Evolutionary conservation across 352 stramenopile species (phyloP).

Genomic region (Pythium guiyangense): DNA sequence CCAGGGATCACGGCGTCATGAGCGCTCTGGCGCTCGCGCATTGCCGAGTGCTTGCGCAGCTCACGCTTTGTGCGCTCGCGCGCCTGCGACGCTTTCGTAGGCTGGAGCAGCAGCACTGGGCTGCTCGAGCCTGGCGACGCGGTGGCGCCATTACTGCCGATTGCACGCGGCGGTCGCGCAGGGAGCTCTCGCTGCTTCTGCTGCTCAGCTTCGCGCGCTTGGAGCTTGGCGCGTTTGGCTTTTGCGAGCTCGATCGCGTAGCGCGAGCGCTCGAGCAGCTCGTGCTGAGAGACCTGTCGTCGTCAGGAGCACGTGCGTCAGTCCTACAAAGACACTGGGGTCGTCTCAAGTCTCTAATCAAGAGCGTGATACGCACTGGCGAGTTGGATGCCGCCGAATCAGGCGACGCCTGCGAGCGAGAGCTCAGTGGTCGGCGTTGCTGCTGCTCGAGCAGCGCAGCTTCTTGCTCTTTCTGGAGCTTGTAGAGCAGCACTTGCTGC

Average conservation of each 20-base stretch:
- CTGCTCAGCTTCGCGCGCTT: constrained; percentile 32
- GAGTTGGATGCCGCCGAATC: constrained; percentile 9
- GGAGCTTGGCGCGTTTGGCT: constrained; percentile 37
- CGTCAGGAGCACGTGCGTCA: no score
- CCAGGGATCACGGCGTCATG: constrained; percentile 57
- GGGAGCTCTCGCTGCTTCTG: constrained; percentile 35
- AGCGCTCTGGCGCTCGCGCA: constrained; percentile 34
- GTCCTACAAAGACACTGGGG: no score
- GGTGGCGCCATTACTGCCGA: constrained; percentile 2
- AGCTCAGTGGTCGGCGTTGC: not conserved
- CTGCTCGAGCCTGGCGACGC: not conserved
- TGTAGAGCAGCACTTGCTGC: constrained; percentile 71
- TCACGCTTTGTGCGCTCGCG: constrained; percentile 42
- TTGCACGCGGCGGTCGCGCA: constrained; percentile 22
- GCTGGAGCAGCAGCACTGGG: constrained; percentile 24
- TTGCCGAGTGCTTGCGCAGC: constrained; percentile 28
- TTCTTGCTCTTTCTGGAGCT: constrained; percentile 74
- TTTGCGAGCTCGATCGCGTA: constrained; percentile 56
- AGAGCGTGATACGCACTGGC: constrained; percentile 21
- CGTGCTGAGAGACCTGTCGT: constrained; percentile 41
- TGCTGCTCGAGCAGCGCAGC: constrained; percentile 11
- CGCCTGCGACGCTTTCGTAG: constrained; percentile 52
- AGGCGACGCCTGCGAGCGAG: constrained; percentile 12
- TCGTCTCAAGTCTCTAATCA: no score
- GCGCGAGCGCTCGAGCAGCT: constrained; percentile 43